Evolutionary conservation across 176 grass and related monocot species (phyloP).

Genomic region (Tuctoria greenei): DNA sequence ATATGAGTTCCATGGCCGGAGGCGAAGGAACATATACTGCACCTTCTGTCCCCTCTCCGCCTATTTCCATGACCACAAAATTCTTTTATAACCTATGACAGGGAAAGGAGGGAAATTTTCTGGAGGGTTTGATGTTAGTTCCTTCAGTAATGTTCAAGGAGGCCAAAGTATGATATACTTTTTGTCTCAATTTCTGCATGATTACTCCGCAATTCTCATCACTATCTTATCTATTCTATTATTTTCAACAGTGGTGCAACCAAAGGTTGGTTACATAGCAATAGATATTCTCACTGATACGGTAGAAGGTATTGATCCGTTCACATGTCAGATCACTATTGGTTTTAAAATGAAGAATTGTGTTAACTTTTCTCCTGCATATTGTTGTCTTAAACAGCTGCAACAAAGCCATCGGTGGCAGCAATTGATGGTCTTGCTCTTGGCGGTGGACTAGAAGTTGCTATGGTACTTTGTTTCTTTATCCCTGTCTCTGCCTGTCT

Average conservation of each 20-base stretch:
- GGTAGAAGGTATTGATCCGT: conserved; percentile 72
- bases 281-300: conserved; percentile 80
- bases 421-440: conserved; percentile 92
- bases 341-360: conserved; percentile 18
- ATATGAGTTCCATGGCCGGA: not conserved
- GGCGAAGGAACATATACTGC: not conserved
- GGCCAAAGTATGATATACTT: conserved; percentile 61
- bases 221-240: conserved; percentile 6
- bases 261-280: conserved; percentile 79
- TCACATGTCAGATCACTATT: conserved; percentile 18
- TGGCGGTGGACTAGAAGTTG: conserved; percentile 91
- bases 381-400: conserved; percentile 50
- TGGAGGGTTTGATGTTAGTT: conserved; percentile 83
- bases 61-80: not conserved
- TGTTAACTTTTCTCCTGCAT: conserved; percentile 7
- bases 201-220: conserved; percentile 2
- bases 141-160: conserved; percentile 63
- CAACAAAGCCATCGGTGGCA: conserved; percentile 85
- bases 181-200: conserved; percentile 11
- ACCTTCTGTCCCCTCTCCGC: not conserved
- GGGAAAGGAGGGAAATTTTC: conserved; percentile 81
- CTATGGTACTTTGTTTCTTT: conserved; percentile 67
- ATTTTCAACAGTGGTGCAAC: conserved; percentile 54
- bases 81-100: conserved; percentile 40
- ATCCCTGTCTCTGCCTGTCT: not conserved